These are phyloP conservation scores for Austroboletus rostrupii DNA, from an alignment of 1,284 basidiomycete species.

Conservation along the genomic window DNA sequence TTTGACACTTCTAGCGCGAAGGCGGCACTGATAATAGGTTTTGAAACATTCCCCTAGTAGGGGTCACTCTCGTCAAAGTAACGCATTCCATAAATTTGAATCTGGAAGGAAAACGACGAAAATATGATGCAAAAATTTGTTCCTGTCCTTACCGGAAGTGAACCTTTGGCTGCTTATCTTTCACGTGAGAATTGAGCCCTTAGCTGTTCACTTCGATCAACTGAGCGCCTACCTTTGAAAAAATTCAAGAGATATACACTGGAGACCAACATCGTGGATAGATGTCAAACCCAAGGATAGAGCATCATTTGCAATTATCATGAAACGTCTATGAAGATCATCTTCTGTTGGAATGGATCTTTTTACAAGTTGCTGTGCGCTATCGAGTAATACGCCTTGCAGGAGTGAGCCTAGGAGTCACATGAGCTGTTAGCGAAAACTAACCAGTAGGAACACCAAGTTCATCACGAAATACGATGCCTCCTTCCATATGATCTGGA, in stretches of 20 bases:
- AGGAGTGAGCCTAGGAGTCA: conserved; percentile 2
- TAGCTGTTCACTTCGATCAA: not conserved
- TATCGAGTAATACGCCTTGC: conserved; percentile 66
- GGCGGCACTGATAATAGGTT: conserved; percentile 54
- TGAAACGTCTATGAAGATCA: conserved; percentile 62
- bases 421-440: conserved; percentile 8
- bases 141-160: conserved; percentile 53
- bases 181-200: conserved; percentile 2
- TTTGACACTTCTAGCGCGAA: conserved; percentile 80
- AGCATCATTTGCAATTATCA: conserved; percentile 62
- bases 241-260: conserved; percentile 66
- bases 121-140: not conserved
- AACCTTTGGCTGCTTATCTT: conserved; percentile 53
- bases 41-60: conserved; percentile 74
- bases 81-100: conserved; percentile 72
- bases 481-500: conserved; percentile 70
- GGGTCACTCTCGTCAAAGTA: conserved; percentile 63
- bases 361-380: conserved; percentile 63
- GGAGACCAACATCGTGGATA: conserved; percentile 80
- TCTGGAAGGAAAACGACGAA: conserved; percentile 33
- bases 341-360: conserved; percentile 63
- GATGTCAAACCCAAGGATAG: conserved; percentile 71
- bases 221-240: conserved; percentile 54
- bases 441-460: conserved; percentile 72
- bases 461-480: conserved; percentile 70